Evolutionary conservation across 371 early-diverging fungal genomes (phyloP).

Genomic region (Fennellomyces sp.): DNA sequence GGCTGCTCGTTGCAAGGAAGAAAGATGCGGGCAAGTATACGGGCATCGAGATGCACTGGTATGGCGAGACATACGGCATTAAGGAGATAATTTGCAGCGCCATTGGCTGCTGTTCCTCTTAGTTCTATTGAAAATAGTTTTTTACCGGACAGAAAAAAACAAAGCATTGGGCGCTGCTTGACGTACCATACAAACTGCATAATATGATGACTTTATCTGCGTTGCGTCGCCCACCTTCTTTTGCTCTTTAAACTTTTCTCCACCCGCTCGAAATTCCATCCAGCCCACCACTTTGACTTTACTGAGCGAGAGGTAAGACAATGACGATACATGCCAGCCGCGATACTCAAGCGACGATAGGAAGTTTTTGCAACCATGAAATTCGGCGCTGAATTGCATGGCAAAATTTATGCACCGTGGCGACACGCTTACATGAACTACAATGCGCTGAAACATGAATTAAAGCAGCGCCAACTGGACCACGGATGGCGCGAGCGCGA

Average conservation of each 20-base stretch:
- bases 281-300: not conserved
- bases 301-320: too few relatives aligned
- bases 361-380: too few relatives aligned
- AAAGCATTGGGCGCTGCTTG: not conserved
- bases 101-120: slow-evolving; percentile 4
- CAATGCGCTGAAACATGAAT: slow-evolving; percentile 32
- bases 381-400: slow-evolving; percentile 42
- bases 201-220: not conserved
- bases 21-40: too few relatives aligned
- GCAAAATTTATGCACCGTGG: slow-evolving; percentile 45
- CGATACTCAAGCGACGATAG: too few relatives aligned
- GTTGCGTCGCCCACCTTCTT: not conserved
- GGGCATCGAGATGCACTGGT: too few relatives aligned
- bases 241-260: not conserved
- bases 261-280: too few relatives aligned
- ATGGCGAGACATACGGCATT: too few relatives aligned
- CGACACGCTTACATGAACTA: slow-evolving; percentile 42
- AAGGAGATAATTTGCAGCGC: too few relatives aligned
- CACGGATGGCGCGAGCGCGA: slow-evolving; percentile 61
- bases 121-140: slow-evolving; percentile 3
- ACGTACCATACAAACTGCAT: not conserved
- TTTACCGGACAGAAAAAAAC: not conserved
- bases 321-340: too few relatives aligned
- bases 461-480: slow-evolving; percentile 38
- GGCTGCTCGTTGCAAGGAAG: too few relatives aligned